phyloP scores from a whole-genome alignment of 169 alveolate species.

The Ichthyophthirius multifiliis region DNA sequence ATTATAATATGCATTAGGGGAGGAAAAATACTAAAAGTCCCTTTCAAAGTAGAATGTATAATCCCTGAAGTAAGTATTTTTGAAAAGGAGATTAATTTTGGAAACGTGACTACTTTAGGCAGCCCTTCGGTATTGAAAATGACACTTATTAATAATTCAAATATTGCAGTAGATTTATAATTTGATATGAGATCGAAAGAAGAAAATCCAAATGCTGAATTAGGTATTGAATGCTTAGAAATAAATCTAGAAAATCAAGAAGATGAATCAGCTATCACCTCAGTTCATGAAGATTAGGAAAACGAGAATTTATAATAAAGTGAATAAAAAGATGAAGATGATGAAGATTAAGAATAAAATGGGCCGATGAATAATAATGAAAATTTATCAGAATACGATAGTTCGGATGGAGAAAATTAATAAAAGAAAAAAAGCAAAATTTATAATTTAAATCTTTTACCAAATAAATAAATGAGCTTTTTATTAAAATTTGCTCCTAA shows the following conservation, averaged over 20 bases:
- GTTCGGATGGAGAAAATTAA: not conserved
- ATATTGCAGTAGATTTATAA: conserved; percentile 69
- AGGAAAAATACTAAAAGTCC: conserved; percentile 66
- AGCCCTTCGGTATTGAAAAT: conserved; percentile 32
- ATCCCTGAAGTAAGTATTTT: conserved; percentile 76
- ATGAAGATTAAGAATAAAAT: too few species aligned
- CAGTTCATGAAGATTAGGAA: not conserved
- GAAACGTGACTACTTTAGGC: conserved; percentile 70
- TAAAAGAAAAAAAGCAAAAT: conserved; percentile 9
- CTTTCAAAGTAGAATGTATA: conserved; percentile 68
- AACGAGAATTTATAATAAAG: not conserved
- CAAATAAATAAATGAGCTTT: conserved; percentile 47
- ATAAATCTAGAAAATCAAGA: not conserved
- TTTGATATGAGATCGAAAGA: conserved; percentile 63
- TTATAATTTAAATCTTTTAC: conserved; percentile 47
- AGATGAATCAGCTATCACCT: not conserved
- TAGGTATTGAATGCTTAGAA: conserved; percentile 38
- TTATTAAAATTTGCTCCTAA: conserved; percentile 72
- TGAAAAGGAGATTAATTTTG: conserved; percentile 71
- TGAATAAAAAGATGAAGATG: not conserved
- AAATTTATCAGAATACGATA: not conserved
- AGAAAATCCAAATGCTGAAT: conserved; percentile 37
- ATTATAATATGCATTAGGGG: conserved; percentile 78
- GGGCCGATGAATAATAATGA: too few species aligned
- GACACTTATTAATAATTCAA: conserved; percentile 71